A percentile compares a stretch with the other conserved stretches of the same genome.
Conservation (phyloP, 2,329 filamentous ascomycete genomes). For the Albophoma yamanashiensis region DNA sequence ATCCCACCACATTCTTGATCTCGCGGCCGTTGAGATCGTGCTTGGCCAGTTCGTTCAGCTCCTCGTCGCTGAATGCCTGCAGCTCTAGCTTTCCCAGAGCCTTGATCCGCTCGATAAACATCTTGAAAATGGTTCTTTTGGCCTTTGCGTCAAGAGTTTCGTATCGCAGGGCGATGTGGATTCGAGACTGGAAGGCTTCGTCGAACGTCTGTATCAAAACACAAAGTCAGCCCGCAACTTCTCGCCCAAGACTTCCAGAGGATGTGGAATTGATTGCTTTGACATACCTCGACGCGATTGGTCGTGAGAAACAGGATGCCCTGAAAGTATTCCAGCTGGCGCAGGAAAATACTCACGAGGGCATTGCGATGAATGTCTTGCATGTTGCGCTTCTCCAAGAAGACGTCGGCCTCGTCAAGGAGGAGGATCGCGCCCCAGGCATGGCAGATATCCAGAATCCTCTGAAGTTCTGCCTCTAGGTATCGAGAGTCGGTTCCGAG, state of each 20-base stretch:
- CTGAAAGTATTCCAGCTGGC: slow-evolving; percentile 83
- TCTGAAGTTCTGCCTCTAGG: slow-evolving; percentile 68
- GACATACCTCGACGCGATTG: slow-evolving; percentile 60
- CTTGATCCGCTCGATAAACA: slow-evolving; percentile 67
- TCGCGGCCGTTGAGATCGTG: slow-evolving; percentile 53
- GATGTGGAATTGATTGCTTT: background rate
- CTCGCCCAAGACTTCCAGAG: background rate
- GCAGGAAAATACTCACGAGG: slow-evolving; percentile 77
- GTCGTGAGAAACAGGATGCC: slow-evolving; percentile 86
- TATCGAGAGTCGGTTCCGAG: slow-evolving; percentile 66
- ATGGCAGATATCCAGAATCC: slow-evolving; percentile 77
- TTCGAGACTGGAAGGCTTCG: slow-evolving; percentile 79
- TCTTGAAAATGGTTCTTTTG: slow-evolving; percentile 70
- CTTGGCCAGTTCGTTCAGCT: slow-evolving; percentile 55
- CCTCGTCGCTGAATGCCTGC: slow-evolving; percentile 52
- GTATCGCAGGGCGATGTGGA: slow-evolving; percentile 77
- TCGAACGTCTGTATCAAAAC: slow-evolving; percentile 58
- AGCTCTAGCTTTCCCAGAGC: slow-evolving; percentile 51
- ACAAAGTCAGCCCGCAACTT: background rate
- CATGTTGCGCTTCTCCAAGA: slow-evolving; percentile 72
- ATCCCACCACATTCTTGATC: slow-evolving; percentile 84
- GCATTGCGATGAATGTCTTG: slow-evolving; percentile 79
- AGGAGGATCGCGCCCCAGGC: slow-evolving; percentile 78
- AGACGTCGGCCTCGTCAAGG: slow-evolving; percentile 78
- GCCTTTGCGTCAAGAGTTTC: slow-evolving; percentile 62